Evolutionary conservation across 164 flowering plant species (phyloP).

Genomic region (Vitis cinerea): DNA sequence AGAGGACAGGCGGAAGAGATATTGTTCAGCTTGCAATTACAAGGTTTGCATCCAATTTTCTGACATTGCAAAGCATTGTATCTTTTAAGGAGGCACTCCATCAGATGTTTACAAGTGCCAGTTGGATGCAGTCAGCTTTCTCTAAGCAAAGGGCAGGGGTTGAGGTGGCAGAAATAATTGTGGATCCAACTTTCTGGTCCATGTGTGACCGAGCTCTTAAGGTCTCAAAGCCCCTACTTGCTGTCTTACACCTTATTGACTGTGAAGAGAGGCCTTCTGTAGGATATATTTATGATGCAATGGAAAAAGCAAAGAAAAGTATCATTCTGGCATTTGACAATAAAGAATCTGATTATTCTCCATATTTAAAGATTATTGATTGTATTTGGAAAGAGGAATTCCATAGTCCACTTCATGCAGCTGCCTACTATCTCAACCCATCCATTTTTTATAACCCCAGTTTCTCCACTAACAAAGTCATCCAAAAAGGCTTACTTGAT

Average conservation of each 20-base stretch:
- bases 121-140: slow-evolving; percentile 35
- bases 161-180: slow-evolving; percentile 29
- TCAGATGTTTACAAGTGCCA: slow-evolving; percentile 34
- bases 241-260: slow-evolving; percentile 30
- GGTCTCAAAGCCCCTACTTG: slow-evolving; percentile 37
- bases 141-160: slow-evolving; percentile 33
- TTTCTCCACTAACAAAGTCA: slow-evolving; percentile 26
- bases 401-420: slow-evolving; percentile 47
- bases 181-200: slow-evolving; percentile 39
- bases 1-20: slow-evolving; percentile 38
- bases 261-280: slow-evolving; percentile 42
- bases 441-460: slow-evolving; percentile 29
- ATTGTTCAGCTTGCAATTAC: slow-evolving; percentile 38
- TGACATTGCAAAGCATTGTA: slow-evolving; percentile 33
- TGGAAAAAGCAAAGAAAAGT: slow-evolving; percentile 39
- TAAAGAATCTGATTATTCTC: slow-evolving; percentile 25
- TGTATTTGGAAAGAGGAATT: slow-evolving; percentile 31
- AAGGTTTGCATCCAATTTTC: slow-evolving; percentile 34
- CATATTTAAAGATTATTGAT: slow-evolving; percentile 38
- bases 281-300: slow-evolving; percentile 48
- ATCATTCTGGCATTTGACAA: slow-evolving; percentile 26
- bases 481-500: slow-evolving; percentile 45
- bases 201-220: slow-evolving; percentile 18
- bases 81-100: slow-evolving; percentile 30
- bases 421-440: slow-evolving; percentile 48